Base-by-base conservation (phyloP, 345 rosid genomes). In the Cardamine chenopodiifolia region DNA sequence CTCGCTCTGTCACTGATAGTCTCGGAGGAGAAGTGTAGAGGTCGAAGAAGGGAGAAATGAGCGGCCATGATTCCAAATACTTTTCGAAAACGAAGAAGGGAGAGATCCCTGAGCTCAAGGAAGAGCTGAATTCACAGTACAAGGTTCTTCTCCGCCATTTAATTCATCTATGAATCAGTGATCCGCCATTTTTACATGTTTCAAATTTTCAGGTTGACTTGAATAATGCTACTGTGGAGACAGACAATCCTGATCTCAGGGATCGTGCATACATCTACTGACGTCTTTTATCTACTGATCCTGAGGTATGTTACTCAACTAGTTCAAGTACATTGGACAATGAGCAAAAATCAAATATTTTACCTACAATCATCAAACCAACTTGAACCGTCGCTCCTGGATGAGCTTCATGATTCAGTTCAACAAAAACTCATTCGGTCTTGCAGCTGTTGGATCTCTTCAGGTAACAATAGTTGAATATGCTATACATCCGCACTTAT, bases 371-470 rank as follows among this genome's bases (percentile, higher is more conserved):
- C 32, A 50, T 50, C 47, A 40, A 94, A 94, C 87, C 96, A 86
- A 74, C 87, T 94, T 14, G 98, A 94, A 31, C 54, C 95, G 40
- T 80, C 97, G 76, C 93, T 94, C 70, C 94, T 94, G 39, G 96
- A n/a, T n/a, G n/a, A n/a, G 98, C 25, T 94, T 94, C 88, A 86
- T 94, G 97, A 94, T 94, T 79, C 98, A 90, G 83, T 94, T 94
- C 75, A 94, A 94, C 88, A 94, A 91, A 86, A 94, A 94, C 59
- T 77, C 95, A 47, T 83, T 88, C 34, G 98, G 98, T 52, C 93
- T 93, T 78, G 96, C 97, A 23, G 90, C 97, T 81, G 89, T 84
- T 42, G 96, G 85, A 74, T 81, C 95, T 42, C 85, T 94, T 73
- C 97, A 94, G 96, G 98, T 93, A 82, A 65, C 62, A 60, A 2